Conservation (phyloP, 495 filamentous ascomycete genomes). For the Neurospora tetrasperma region DNA sequence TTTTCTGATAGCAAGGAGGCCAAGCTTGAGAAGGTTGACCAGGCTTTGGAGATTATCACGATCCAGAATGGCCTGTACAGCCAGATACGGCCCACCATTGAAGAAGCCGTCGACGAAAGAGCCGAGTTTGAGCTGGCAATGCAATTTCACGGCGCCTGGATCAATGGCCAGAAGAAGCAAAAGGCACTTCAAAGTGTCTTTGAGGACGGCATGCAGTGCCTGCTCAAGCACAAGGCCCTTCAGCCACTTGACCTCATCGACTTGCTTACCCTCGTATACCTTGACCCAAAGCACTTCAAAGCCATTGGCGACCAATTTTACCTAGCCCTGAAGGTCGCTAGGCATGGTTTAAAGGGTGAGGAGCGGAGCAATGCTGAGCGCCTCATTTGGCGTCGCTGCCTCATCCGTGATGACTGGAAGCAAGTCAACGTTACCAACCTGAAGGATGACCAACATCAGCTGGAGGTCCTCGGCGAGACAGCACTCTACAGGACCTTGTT, state of each 20-base stretch:
- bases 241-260: slow-evolving; percentile 62
- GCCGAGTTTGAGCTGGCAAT: slow-evolving; percentile 67
- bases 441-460: slow-evolving; percentile 39
- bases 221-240: slow-evolving; percentile 60
- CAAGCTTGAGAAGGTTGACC: slow-evolving; percentile 41
- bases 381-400: slow-evolving; percentile 76
- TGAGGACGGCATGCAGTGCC: slow-evolving; percentile 48
- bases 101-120: slow-evolving; percentile 62
- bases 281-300: slow-evolving; percentile 27
- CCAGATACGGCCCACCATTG: slow-evolving; percentile 43
- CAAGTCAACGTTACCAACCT: slow-evolving; percentile 44
- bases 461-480: slow-evolving; percentile 36
- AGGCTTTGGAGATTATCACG: slow-evolving; percentile 51
- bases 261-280: slow-evolving; percentile 63
- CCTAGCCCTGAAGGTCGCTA: slow-evolving; percentile 58
- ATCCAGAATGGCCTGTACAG: slow-evolving; percentile 66
- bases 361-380: slow-evolving; percentile 49
- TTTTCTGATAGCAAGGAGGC: slow-evolving; percentile 18
- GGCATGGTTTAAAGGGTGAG: slow-evolving; percentile 40
- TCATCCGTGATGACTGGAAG: slow-evolving; percentile 69
- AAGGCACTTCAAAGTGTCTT: slow-evolving; percentile 57
- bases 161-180: slow-evolving; percentile 38
- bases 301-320: slow-evolving; percentile 50
- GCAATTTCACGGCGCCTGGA: slow-evolving; percentile 49
- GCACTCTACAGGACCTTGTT: slow-evolving; percentile 40